Base-by-base conservation (phyloP, 2,329 filamentous ascomycete species). In the Acephala macrosclerotiorum region DNA sequence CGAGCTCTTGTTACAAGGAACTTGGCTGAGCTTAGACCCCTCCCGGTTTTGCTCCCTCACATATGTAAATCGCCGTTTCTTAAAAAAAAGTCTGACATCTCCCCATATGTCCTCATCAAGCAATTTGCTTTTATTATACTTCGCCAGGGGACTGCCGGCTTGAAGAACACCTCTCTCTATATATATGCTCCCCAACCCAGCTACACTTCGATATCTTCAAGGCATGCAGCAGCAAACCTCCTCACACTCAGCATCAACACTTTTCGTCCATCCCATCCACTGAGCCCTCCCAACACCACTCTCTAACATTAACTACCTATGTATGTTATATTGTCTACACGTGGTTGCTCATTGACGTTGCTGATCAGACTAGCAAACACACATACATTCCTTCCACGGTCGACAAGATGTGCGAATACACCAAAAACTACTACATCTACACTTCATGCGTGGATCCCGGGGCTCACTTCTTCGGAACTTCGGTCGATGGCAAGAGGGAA, bases 351-450 rank as follows among this genome's bases (percentile, higher is more conserved):
- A 40, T 1, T 22, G 20, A 40, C 9, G 45, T 20, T 49, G n/a
- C 14, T 25, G 26, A 36, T 38, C 16, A 60, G 60, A 26, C 63
- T 51, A 8, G 33, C 20, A 26, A 11, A 9, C 26, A 61, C 40
- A 60, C 16, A 20, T 9, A 47, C 18, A 33, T 9, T 33, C 33
- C 18, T n/a, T 40, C 47, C 61, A 51, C 40, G 35, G 42, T 58
- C 57, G 25, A 22, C 68, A 79, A 71, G 35, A 85, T 85, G 83
- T 85, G 83, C 79, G 80, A 84, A 74, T 91, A 89, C 75, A 90
- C 88, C 74, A 91, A 90, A 74, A 92, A 92, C 78, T 93, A 90
- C 77, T 92, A 92, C 79, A 89, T 93, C 77, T 93, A 92, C 80
- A 89, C 88, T 64, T 84, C 86, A 51, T 93, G 91, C 74, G 78